Base-by-base conservation (phyloP, 371 early-diverging fungal genomes). In the Saksenaea vasiformis region DNA sequence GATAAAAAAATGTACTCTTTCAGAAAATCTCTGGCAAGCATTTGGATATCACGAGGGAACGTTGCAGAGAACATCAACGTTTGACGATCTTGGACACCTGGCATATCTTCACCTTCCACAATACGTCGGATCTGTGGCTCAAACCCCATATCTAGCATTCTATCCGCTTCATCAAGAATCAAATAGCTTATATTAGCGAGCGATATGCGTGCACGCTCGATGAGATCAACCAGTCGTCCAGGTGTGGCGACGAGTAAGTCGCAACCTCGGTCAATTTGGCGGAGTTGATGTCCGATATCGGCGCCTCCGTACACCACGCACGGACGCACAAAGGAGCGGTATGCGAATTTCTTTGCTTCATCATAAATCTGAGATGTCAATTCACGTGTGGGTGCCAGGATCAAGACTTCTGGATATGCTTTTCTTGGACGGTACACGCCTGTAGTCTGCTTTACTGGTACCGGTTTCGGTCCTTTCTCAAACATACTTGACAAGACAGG, bases 81-180 rank as follows among this genome's bases (percentile, higher is more conserved):
- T 69, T 91, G 91, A 53, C 97, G 90, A 5, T 83, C 83, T 26
- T 77, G 47, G 11, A 90, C 86, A 17, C 80, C 80, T 24, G 92
- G 90, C 94, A 96, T 93, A 67, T 95, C 92, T 79, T 93, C 96
- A 65, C 90, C 70, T 73, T 95, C 93, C 31, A 98, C 97, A 68
- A 97, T 93, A 36, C 92, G 90, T 60, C 97, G 86, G 72, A 98
- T 97, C 79, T 97, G 98, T 26, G 95, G 94, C 79, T 96, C 97
- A 84, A 98, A 98, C 61, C 98, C 98, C 96, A 96, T 97, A 74
- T 98, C 99, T 58, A 96, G 85, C 93, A 97, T 94, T 66, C 97
- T 90, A 82, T 99, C 99, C 54, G 98, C 99, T 79, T 99, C 99
- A 77, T 99, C 99, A 10, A 99, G 81, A 14, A 99, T 95, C 26